Base-by-base conservation (phyloP, 2,329 filamentous ascomycete genomes). In the Fusarium kyushuense region DNA sequence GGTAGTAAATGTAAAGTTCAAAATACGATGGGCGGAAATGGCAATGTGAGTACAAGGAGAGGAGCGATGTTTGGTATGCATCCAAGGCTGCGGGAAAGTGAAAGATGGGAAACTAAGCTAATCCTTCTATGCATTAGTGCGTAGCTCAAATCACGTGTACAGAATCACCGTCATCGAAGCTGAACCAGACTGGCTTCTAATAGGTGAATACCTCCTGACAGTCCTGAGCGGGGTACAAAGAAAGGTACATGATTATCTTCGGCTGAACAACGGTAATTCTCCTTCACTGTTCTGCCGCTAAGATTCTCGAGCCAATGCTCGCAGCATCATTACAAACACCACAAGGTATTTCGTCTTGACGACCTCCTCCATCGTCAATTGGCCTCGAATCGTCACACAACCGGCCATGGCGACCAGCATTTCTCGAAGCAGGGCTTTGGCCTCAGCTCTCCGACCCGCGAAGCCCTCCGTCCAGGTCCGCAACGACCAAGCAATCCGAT, bases 391-490 rank as follows among this genome's bases (percentile, higher is more conserved):
- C 77, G 64, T 65, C 69, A 72, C 67, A 64, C 54, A 61, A 70
- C 59, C 77, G 75, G 82, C 76, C 78, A 90, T 90, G 88, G 87
- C 87, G 79, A 87, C 84, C 80, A 87, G 84, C 78, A 77, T 88
- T 75, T 84, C 83, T 75, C 84, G 86, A 77, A 84, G 82, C 79
- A 83, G 86, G 77, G 83, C 83, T 65, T 76, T 89, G 70, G 83
- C 83, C 75, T 83, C 86, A 76, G 84, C 84, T 80, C 78, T 89
- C 70, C 83, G 83, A 76, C 83, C 86, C n/a, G 78, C 79, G 48
- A 85, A 80, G 73, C 79, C 81, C 54, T 79, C 80, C 70, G 76
- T 81, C 65, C 78, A 72, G 70, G 77, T 72, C 74, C 81, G 77
- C 69, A 79, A 73, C 67, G 78, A 80, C 29, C 78, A 80, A 70